phyloP scores from a whole-genome alignment of 2,329 filamentous ascomycete species.

The Thelonectria discophora region DNA sequence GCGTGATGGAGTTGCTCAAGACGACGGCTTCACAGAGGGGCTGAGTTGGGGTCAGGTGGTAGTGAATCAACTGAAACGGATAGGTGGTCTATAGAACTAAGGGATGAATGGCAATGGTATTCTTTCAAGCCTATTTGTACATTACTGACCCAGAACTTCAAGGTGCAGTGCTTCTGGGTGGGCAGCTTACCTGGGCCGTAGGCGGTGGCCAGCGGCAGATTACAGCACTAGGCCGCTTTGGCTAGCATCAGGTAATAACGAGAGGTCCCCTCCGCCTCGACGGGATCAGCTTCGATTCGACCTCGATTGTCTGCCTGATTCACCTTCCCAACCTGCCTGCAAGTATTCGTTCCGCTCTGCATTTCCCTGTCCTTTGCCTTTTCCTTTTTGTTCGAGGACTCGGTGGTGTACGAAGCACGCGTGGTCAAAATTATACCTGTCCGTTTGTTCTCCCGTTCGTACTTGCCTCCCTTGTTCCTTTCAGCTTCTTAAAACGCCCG shows the following conservation, averaged over 20 bases:
- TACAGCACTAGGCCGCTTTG: slow-evolving; percentile 33
- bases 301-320: slow-evolving; percentile 46
- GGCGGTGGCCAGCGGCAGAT: slow-evolving; percentile 41
- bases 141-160: no score
- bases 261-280: slow-evolving; percentile 22
- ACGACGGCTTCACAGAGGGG: no score
- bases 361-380: slow-evolving; percentile 22
- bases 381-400: slow-evolving; percentile 30
- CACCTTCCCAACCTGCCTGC: slow-evolving; percentile 26
- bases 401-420: slow-evolving; percentile 22
- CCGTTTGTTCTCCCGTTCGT: slow-evolving; percentile 11
- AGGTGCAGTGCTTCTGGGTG: no score
- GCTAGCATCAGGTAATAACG: slow-evolving; percentile 34
- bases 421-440: slow-evolving; percentile 17
- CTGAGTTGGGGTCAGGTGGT: no score
- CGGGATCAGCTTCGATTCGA: slow-evolving; percentile 41
- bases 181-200: not conserved
- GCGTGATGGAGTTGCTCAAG: not conserved
- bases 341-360: slow-evolving; percentile 12
- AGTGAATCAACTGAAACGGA: no score
- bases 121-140: not conserved
- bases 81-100: not conserved
- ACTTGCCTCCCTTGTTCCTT: slow-evolving; percentile 6
- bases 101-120: not conserved
- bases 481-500: not conserved